Conservation (phyloP, 768 basidiomycete genomes). For the Rossbeevera mucosa region DNA sequence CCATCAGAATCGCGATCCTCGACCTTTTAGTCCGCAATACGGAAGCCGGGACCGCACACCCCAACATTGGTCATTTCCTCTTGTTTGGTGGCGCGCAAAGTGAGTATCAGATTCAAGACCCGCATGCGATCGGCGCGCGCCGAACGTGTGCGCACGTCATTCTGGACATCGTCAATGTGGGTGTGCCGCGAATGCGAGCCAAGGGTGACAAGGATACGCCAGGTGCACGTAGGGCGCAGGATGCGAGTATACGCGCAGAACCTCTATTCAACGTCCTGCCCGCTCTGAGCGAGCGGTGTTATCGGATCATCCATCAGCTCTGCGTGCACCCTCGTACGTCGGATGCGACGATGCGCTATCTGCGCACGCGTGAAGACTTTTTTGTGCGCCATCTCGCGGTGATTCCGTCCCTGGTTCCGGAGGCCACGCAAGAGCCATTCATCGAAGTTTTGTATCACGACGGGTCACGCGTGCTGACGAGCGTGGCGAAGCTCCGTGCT, state of each 20-base stretch:
- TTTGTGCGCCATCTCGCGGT: slow-evolving; percentile 80
- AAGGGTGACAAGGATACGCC: slow-evolving; percentile 39
- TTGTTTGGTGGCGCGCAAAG: slow-evolving; percentile 64
- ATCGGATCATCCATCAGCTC: slow-evolving; percentile 77
- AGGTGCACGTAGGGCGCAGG: slow-evolving; percentile 22
- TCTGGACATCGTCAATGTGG: slow-evolving; percentile 68
- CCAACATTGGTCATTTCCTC: slow-evolving; percentile 85
- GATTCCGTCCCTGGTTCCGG: slow-evolving; percentile 63
- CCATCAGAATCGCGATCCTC: slow-evolving; percentile 71
- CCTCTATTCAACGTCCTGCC: slow-evolving; percentile 68
- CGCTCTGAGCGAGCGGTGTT: slow-evolving; percentile 78
- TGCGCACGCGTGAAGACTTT: slow-evolving; percentile 85
- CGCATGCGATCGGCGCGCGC: slow-evolving; percentile 65
- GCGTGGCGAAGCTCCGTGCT: slow-evolving; percentile 60
- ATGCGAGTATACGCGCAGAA: slow-evolving; percentile 24
- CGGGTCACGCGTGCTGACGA: slow-evolving; percentile 63
- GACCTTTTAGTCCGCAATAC: slow-evolving; percentile 81
- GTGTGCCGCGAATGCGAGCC: slow-evolving; percentile 56
- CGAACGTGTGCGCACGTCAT: slow-evolving; percentile 77
- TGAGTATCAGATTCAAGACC: slow-evolving; percentile 70
- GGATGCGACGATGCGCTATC: slow-evolving; percentile 75
- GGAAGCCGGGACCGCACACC: slow-evolving; percentile 52
- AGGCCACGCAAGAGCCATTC: slow-evolving; percentile 42
- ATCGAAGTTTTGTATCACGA: slow-evolving; percentile 65
- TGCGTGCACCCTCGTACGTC: slow-evolving; percentile 85